These are phyloP conservation scores for Arthrobotrys sphaeroides DNA, from an alignment of 2,329 filamentous ascomycete species.

Conservation along the genomic window DNA sequence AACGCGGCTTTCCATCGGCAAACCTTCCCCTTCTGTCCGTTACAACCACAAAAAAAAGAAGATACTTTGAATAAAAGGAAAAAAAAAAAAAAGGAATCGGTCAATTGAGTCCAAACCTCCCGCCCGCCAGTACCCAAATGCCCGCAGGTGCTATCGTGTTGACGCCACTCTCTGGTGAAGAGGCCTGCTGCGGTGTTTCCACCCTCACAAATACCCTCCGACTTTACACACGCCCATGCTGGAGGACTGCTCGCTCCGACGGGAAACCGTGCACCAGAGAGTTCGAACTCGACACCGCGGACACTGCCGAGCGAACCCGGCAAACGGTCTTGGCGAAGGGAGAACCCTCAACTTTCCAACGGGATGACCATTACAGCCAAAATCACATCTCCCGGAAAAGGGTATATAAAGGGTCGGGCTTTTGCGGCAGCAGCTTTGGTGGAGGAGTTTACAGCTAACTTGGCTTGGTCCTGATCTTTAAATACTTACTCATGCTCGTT, in stretches of 20 bases:
- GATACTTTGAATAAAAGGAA: slow-evolving; percentile 31
- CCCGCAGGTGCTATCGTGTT: slow-evolving; percentile 54
- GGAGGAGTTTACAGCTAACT: too few species aligned
- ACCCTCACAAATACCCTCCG: slow-evolving; percentile 54
- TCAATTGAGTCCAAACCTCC: slow-evolving; percentile 49
- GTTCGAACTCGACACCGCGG: slow-evolving; percentile 54
- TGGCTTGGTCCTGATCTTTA: too few species aligned
- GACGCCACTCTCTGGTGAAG: slow-evolving; percentile 54
- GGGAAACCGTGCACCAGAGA: slow-evolving; percentile 52
- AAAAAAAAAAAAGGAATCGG: slow-evolving; percentile 35
- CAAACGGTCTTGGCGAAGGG: slow-evolving; percentile 54
- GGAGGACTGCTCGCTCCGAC: slow-evolving; percentile 50
- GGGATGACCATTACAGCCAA: slow-evolving; percentile 53
- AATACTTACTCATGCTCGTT: too few species aligned
- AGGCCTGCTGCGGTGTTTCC: slow-evolving; percentile 53
- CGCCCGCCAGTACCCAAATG: slow-evolving; percentile 36
- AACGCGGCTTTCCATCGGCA: background rate
- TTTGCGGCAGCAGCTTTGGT: background rate
- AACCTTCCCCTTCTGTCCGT: background rate
- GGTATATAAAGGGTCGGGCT: background rate
- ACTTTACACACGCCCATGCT: slow-evolving; percentile 53
- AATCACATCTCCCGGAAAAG: background rate
- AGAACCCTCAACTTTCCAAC: slow-evolving; percentile 53
- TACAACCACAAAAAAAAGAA: background rate
- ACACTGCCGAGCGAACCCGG: slow-evolving; percentile 29